A percentile compares a stretch with the other conserved stretches of the same genome.
phyloP scores from a whole-genome alignment of 306 rosid genomes.

The Trifolium pratense region DNA sequence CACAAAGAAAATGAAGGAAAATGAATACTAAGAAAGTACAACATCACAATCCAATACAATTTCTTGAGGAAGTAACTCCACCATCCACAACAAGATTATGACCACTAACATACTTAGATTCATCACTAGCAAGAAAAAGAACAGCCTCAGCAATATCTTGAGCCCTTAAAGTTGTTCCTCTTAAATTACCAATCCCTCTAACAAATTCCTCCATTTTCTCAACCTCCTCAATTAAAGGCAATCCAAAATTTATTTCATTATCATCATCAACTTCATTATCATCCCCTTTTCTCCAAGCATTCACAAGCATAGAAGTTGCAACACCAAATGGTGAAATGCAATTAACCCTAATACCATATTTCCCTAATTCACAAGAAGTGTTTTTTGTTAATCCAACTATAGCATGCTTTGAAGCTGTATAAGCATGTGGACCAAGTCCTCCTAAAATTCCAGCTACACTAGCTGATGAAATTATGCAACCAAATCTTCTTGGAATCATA shows the following conservation, averaged over 20 bases:
- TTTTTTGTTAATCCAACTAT: constrained; percentile 87
- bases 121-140: constrained; percentile 91
- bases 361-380: constrained; percentile 79
- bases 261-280: constrained; percentile 39
- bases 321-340: constrained; percentile 93
- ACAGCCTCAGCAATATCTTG: constrained; percentile 91
- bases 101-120: constrained; percentile 88
- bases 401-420: constrained; percentile 92
- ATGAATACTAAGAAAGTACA: not conserved
- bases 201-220: constrained; percentile 86
- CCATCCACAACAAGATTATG: constrained; percentile 95
- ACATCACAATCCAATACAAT: constrained; percentile 63
- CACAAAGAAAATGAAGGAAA: not conserved
- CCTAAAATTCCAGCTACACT: constrained; percentile 85
- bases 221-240: constrained; percentile 60
- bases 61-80: constrained; percentile 79
- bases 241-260: constrained; percentile 46
- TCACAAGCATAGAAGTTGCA: constrained; percentile 86
- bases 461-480: constrained; percentile 73
- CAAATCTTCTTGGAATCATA: constrained; percentile 69
- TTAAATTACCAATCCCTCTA: constrained; percentile 72
- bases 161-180: constrained; percentile 70
- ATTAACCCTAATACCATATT: constrained; percentile 77
- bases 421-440: constrained; percentile 90
- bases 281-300: constrained; percentile 64